Conservation (phyloP, 2,329 filamentous ascomycete genomes). For the Hirsutella thompsonii region DNA sequence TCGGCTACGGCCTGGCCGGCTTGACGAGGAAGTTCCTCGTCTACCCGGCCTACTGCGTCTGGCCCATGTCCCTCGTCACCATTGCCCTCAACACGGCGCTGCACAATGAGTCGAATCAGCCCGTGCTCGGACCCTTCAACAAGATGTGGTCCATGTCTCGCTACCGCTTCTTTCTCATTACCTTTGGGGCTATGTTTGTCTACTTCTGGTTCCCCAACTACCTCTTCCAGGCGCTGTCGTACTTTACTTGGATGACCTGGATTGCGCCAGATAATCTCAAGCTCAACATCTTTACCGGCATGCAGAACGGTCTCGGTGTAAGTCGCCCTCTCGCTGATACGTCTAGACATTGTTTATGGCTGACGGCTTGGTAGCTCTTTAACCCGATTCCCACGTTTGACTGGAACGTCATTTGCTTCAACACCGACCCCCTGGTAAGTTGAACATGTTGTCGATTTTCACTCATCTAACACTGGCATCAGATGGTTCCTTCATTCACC, state of each 20-base stretch:
- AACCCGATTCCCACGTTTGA: slow-evolving; percentile 29
- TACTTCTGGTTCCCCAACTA: slow-evolving; percentile 43
- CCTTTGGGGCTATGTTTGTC: slow-evolving; percentile 33
- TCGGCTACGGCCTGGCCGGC: slow-evolving; percentile 43
- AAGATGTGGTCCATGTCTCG: slow-evolving; percentile 27
- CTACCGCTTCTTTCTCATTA: slow-evolving; percentile 31
- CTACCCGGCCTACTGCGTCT: slow-evolving; percentile 37
- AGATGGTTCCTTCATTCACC: slow-evolving; percentile 22
- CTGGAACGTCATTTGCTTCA: slow-evolving; percentile 23
- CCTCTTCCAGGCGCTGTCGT: slow-evolving; percentile 31
- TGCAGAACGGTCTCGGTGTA: slow-evolving; percentile 21
- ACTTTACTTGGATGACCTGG: slow-evolving; percentile 42
- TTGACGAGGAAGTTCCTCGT: slow-evolving; percentile 35
- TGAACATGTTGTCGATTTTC: neutral
- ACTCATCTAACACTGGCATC: neutral
- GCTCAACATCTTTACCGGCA: slow-evolving; percentile 23
- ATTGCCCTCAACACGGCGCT: slow-evolving; percentile 36
- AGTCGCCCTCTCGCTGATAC: neutral
- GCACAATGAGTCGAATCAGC: slow-evolving; percentile 24
- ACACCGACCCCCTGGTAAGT: slow-evolving; percentile 19
- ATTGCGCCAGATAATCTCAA: slow-evolving; percentile 30
- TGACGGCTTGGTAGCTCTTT: slow-evolving; percentile 7
- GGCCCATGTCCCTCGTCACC: slow-evolving; percentile 37
- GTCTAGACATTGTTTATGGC: neutral
- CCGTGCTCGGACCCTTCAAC: slow-evolving; percentile 15